These are phyloP conservation scores for Cystofilobasidium capitatum DNA, from an alignment of 768 basidiomycete species.

Conservation along the genomic window DNA sequence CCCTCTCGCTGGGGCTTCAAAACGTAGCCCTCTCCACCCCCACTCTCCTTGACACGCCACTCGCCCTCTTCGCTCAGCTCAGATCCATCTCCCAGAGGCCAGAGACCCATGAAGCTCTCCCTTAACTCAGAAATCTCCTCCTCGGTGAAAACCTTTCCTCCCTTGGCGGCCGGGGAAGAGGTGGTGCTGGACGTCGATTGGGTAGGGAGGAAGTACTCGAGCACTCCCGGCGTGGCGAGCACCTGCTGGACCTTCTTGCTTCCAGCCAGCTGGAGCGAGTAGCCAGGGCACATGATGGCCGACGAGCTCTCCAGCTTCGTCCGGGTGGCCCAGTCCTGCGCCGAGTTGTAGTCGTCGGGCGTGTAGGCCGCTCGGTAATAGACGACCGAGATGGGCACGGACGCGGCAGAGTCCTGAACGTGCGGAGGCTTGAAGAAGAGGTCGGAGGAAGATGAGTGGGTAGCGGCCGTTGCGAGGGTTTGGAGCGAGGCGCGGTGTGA, in stretches of 20 bases:
- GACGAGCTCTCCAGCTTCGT: conserved; percentile 65
- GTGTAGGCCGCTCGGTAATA: conserved; percentile 88
- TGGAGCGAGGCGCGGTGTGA: conserved; percentile 67
- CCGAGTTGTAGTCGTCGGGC: conserved; percentile 65
- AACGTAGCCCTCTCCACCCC: conserved; percentile 52
- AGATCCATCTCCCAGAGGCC: conserved; percentile 52
- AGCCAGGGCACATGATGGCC: conserved; percentile 86
- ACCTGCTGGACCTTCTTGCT: conserved; percentile 93
- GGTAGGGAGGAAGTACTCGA: conserved; percentile 58
- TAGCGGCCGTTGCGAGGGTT: conserved; percentile 54
- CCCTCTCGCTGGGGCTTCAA: conserved; percentile 98
- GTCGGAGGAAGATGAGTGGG: conserved; percentile 40
- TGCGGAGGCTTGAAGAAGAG: conserved; percentile 31
- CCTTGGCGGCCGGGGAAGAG: conserved; percentile 7
- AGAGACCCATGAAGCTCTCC: conserved; percentile 81
- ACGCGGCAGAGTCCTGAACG: conserved; percentile 31
- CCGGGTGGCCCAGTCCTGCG: conserved; percentile 55
- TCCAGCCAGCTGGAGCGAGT: conserved; percentile 87
- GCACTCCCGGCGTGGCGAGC: conserved; percentile 58
- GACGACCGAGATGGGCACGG: conserved; percentile 67
- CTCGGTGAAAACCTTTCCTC: conserved; percentile 34
- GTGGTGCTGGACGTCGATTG: not conserved
- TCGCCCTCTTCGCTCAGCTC: conserved; percentile 38
- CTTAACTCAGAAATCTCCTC: conserved; percentile 51
- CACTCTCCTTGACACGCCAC: conserved; percentile 13